Evolutionary conservation across 805 yeast genomes (phyloP).

Genomic region (Kodamaea leandrae): DNA sequence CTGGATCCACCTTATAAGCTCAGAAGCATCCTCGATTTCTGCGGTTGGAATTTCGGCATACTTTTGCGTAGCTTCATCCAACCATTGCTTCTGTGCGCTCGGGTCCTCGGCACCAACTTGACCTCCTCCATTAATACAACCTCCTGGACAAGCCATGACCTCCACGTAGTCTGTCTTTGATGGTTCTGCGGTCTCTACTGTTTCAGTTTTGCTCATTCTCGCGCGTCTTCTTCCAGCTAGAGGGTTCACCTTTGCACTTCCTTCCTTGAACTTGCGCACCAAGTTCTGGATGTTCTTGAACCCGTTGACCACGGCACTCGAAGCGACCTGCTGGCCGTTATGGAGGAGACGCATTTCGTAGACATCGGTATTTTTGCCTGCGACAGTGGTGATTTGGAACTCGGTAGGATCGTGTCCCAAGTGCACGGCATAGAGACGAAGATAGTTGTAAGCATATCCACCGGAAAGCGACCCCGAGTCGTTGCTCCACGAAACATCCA

Average conservation of each 20-base stretch:
- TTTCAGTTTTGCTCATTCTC: constrained; percentile 19
- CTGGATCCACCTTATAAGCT: constrained; percentile 30
- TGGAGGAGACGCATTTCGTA: constrained; percentile 61
- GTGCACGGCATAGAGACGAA: constrained; percentile 38
- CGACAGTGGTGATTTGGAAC: constrained; percentile 37
- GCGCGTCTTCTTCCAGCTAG: constrained; percentile 46
- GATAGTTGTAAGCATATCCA: constrained; percentile 77
- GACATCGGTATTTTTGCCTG: constrained; percentile 76
- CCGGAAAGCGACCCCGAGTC: constrained; percentile 85
- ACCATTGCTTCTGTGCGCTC: constrained; percentile 44
- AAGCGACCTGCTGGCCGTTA: constrained; percentile 42
- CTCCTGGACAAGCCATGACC: constrained; percentile 98
- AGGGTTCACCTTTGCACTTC: constrained; percentile 27
- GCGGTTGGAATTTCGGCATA: constrained; percentile 25
- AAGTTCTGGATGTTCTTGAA: constrained; percentile 92
- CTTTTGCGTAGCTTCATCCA: constrained; percentile 30
- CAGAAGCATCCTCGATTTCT: constrained; percentile 14
- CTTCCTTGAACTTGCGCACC: constrained; percentile 71
- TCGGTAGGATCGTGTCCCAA: constrained; percentile 19
- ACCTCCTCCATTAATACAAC: constrained; percentile 97
- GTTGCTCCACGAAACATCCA: constrained; percentile 62
- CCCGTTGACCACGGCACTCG: constrained; percentile 73
- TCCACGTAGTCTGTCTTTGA: constrained; percentile 77
- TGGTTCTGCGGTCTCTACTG: constrained; percentile 52
- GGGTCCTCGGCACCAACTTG: constrained; percentile 56